Evolutionary conservation across 140 eudicot genomes (phyloP).

Genomic region (Erigeron philadelphicus): DNA sequence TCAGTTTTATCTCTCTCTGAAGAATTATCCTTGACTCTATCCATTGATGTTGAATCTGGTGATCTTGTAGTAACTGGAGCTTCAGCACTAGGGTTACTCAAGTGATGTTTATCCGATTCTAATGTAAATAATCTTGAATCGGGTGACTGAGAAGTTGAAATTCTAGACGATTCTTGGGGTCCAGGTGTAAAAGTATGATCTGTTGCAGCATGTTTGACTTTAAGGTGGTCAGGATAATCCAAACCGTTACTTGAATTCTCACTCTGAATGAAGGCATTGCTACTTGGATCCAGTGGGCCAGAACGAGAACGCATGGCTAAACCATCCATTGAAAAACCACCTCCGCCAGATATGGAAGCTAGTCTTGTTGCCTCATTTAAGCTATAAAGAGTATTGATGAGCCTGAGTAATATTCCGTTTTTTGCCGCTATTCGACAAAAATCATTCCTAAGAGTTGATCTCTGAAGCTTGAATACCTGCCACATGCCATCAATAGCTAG

Average conservation of each 20-base stretch:
- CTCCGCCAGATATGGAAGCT: conserved; percentile 63
- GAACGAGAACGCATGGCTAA: conserved; percentile 54
- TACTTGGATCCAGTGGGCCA: conserved; percentile 63
- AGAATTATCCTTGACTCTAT: conserved; percentile 6
- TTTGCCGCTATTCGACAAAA: conserved; percentile 93
- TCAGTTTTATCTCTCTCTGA: conserved; percentile 20
- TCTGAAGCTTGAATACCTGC: conserved; percentile 94
- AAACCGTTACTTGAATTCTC: conserved; percentile 45
- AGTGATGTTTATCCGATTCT: conserved; percentile 55
- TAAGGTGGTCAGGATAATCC: conserved; percentile 53
- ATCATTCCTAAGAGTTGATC: conserved; percentile 87
- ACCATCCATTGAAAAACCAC: conserved; percentile 68
- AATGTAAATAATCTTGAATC: conserved; percentile 48
- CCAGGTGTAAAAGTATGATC: conserved; percentile 52
- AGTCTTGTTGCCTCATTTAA: conserved; percentile 86
- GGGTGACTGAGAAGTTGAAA: conserved; percentile 52
- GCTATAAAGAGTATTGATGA: conserved; percentile 82
- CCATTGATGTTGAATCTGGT: conserved; percentile 53
- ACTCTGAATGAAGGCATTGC: conserved; percentile 42
- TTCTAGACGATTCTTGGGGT: conserved; percentile 52
- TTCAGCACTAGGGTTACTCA: conserved; percentile 45
- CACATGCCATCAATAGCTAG: conserved; percentile 99
- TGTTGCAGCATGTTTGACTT: conserved; percentile 42
- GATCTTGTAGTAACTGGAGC: conserved; percentile 45
- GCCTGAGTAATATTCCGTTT: conserved; percentile 86